Percentiles rank a stretch among this genome's conserved stretches.
phyloP scores from a whole-genome alignment of 441 rosid genomes.

The Euphorbia schlechtendalii region DNA sequence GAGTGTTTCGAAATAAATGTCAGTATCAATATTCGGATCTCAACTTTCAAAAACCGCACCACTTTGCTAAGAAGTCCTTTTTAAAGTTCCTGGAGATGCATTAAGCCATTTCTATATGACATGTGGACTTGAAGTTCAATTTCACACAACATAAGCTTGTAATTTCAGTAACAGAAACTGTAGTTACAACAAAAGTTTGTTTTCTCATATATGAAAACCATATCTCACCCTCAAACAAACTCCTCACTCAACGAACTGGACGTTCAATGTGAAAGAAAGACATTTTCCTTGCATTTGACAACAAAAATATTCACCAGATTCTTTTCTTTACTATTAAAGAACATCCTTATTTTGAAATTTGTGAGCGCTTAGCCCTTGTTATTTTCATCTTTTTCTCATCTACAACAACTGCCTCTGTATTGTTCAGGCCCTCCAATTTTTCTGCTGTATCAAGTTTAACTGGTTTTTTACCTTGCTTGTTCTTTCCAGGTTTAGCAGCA shows the following conservation, averaged over 20 bases:
- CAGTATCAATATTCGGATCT: too few species aligned
- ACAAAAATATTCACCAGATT: neutral
- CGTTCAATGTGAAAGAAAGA: neutral
- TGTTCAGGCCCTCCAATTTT: constrained; percentile 6
- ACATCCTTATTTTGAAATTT: neutral
- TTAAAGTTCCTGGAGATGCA: too few species aligned
- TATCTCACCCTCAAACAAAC: neutral
- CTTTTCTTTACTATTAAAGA: neutral
- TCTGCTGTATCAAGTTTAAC: constrained; percentile 12
- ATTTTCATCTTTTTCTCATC: constrained; percentile 8
- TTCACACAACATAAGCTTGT: neutral
- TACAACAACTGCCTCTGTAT: constrained; percentile 1
- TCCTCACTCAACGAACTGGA: neutral
- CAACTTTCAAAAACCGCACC: too few species aligned
- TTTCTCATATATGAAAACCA: neutral
- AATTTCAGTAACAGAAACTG: neutral
- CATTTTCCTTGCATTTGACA: neutral
- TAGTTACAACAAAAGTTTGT: neutral
- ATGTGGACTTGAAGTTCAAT: neutral
- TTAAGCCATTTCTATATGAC: too few species aligned
- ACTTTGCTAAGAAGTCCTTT: too few species aligned
- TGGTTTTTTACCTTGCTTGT: constrained; percentile 16
- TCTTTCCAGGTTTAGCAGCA: constrained; percentile 13
- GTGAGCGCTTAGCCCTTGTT: constrained; percentile 19
- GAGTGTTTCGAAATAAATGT: too few species aligned